Evolutionary conservation across 768 basidiomycete species (phyloP).

Genomic region (Leucosporidium yakuticum): DNA sequence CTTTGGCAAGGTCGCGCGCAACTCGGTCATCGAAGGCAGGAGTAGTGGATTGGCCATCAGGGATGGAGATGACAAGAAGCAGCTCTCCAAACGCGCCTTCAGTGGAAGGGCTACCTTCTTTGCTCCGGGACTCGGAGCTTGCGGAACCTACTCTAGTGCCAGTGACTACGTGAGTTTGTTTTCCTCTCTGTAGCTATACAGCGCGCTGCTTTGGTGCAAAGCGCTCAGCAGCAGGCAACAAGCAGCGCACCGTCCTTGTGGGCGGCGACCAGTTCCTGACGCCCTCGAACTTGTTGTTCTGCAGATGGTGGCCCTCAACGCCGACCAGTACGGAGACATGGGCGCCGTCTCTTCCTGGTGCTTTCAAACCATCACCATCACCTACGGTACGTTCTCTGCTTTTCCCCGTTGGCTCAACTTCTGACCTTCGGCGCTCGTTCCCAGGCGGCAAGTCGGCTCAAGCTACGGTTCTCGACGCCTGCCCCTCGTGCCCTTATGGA

Average conservation of each 20-base stretch:
- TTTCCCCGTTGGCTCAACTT: too few species aligned
- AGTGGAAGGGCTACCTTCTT: constrained; percentile 24
- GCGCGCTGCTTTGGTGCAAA: neutral
- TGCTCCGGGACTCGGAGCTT: constrained; percentile 24
- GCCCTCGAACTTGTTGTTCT: neutral
- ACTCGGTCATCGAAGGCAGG: neutral
- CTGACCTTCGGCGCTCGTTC: neutral
- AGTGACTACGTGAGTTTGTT: constrained; percentile 18
- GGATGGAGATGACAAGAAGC: constrained; percentile 2
- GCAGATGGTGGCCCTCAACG: constrained; percentile 34
- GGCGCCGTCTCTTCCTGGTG: constrained; percentile 41
- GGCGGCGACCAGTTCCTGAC: neutral
- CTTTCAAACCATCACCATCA: constrained; percentile 50
- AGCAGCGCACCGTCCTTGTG: neutral
- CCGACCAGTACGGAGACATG: constrained; percentile 29
- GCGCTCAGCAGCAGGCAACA: too few species aligned
- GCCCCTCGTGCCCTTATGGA: constrained; percentile 44
- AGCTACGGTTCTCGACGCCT: constrained; percentile 49
- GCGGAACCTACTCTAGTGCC: constrained; percentile 13
- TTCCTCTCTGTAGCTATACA: neutral
- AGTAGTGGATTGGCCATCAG: constrained; percentile 1
- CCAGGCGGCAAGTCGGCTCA: constrained; percentile 25
- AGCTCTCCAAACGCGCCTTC: constrained; percentile 24
- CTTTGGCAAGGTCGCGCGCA: neutral
- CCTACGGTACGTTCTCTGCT: constrained; percentile 34